Percentiles rank a stretch among this genome's conserved stretches.
Conservation (phyloP, 2,329 filamentous ascomycete species). For the Venturia oleaginea region DNA sequence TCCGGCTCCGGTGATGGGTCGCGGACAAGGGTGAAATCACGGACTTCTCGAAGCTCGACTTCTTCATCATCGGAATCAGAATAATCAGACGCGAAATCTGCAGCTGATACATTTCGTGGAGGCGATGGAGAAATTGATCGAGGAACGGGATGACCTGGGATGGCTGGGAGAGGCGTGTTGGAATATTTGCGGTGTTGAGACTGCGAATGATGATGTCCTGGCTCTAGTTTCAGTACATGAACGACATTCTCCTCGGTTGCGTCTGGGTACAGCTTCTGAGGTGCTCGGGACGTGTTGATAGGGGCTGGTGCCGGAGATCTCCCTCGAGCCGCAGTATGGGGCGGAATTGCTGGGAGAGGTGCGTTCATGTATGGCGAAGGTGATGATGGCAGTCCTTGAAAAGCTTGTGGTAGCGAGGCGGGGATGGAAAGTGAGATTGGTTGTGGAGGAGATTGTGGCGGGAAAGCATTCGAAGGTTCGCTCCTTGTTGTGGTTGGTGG, state of each 20-base stretch:
- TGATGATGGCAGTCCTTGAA: background rate
- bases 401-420: background rate
- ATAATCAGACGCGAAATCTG: background rate
- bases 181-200: background rate
- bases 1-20: constrained; percentile 1
- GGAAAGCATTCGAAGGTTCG: background rate
- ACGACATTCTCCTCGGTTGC: background rate
- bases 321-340: background rate
- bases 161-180: background rate
- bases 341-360: background rate
- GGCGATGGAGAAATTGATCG: background rate
- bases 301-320: background rate
- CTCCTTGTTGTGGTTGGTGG: background rate
- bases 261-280: background rate
- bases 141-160: background rate
- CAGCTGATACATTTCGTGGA: background rate
- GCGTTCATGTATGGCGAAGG: background rate
- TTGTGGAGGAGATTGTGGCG: background rate
- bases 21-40: background rate
- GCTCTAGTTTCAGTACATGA: background rate
- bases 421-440: background rate
- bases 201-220: background rate
- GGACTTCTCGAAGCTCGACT: background rate
- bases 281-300: background rate
- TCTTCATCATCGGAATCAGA: background rate